A percentile compares a stretch with the other conserved stretches of the same genome.
These are phyloP conservation scores for Metarhizium robertsii DNA, from an alignment of 2,329 filamentous ascomycete genomes.

Conservation along the genomic window DNA sequence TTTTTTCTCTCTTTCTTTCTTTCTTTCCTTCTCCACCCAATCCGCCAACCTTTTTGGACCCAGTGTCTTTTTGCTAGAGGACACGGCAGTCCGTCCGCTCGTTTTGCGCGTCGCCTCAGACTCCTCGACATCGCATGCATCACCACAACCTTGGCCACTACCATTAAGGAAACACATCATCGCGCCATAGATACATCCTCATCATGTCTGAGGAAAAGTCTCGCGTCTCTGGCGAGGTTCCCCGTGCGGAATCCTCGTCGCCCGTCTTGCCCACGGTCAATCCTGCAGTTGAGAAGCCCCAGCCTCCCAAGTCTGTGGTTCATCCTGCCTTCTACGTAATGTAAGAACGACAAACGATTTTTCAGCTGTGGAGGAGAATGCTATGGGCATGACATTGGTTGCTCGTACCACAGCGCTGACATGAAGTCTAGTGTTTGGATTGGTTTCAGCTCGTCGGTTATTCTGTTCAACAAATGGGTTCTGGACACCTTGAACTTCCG, in stretches of 20 bases:
- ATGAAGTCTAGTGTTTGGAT: constrained; percentile 69
- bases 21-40: constrained; percentile 4
- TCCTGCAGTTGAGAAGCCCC: constrained; percentile 61
- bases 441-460: constrained; percentile 81
- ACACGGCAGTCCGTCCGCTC: constrained; percentile 29
- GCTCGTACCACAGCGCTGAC: not conserved
- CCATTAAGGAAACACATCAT: not conserved
- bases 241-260: constrained; percentile 45
- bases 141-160: not conserved
- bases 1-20: constrained; percentile 14
- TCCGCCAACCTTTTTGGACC: constrained; percentile 2
- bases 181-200: not conserved
- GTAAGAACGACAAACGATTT: constrained; percentile 30
- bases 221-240: constrained; percentile 69
- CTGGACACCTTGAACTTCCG: constrained; percentile 75
- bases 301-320: constrained; percentile 53
- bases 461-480: constrained; percentile 99
- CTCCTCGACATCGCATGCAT: not conserved
- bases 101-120: constrained; percentile 22
- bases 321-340: constrained; percentile 81
- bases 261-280: constrained; percentile 74
- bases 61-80: constrained; percentile 8
- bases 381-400: not conserved
- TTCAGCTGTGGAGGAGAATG: not conserved
- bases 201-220: constrained; percentile 62